A percentile compares a stretch with the other conserved stretches of the same genome.
These are phyloP conservation scores for Aegilops umbellulata DNA, from an alignment of 176 grass and related monocot species.

Conservation along the genomic window DNA sequence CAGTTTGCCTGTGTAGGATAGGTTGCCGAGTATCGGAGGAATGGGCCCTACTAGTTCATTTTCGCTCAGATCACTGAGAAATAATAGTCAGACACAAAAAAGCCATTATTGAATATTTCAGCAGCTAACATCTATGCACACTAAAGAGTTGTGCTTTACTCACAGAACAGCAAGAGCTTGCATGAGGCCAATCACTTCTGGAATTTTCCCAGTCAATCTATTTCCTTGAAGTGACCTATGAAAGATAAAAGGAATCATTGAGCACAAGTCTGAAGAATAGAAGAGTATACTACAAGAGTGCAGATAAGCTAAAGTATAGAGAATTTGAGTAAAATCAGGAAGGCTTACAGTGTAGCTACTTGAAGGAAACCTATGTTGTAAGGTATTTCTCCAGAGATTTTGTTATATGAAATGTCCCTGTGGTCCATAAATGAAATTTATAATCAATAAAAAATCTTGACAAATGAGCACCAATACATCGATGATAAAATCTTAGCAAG, in stretches of 20 bases:
- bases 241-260: conserved; percentile 24
- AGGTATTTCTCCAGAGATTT: conserved; percentile 96
- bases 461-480: not conserved
- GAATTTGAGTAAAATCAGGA: not conserved
- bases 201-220: conserved; percentile 80
- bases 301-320: not conserved
- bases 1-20: conserved; percentile 99
- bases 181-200: conserved; percentile 99
- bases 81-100: not conserved
- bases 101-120: not conserved
- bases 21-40: conserved; percentile 93
- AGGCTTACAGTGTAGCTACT: conserved; percentile 91
- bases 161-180: conserved; percentile 99
- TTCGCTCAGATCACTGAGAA: conserved; percentile 86
- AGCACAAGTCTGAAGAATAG: not conserved
- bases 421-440: conserved; percentile 1
- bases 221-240: conserved; percentile 96
- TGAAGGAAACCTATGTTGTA: conserved; percentile 99
- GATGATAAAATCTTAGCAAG: not conserved
- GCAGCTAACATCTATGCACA: not conserved
- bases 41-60: conserved; percentile 84
- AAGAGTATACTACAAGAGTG: not conserved
- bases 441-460: not conserved
- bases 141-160: conserved; percentile 37
- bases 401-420: conserved; percentile 99